Conservation (phyloP, 2,329 filamentous ascomycete species). For the Colletotrichum acutatum region DNA sequence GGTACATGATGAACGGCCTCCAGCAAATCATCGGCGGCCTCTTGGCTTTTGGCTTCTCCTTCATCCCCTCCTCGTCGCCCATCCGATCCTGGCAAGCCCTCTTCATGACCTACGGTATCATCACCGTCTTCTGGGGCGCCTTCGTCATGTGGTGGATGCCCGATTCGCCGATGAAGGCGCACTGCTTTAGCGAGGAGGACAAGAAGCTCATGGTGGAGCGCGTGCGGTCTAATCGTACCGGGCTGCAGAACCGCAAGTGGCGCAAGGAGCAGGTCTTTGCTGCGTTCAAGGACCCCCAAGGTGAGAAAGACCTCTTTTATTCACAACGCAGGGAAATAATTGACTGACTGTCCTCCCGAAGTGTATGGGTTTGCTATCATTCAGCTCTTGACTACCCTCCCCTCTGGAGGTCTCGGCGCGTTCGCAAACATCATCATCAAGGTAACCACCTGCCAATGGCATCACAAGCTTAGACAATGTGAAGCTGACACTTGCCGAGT, state of each 20-base stretch:
- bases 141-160: constrained; percentile 55
- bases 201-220: constrained; percentile 50
- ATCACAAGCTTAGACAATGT: not conserved
- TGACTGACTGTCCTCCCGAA: not conserved
- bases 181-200: constrained; percentile 56
- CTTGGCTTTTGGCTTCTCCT: constrained; percentile 49
- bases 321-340: rapidly evolving
- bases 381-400: constrained; percentile 77
- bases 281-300: constrained; percentile 46
- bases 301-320: not conserved
- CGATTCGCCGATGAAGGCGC: constrained; percentile 62
- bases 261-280: constrained; percentile 52
- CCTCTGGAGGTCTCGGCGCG: constrained; percentile 77
- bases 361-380: constrained; percentile 72
- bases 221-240: constrained; percentile 50
- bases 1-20: constrained; percentile 49
- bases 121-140: constrained; percentile 47
- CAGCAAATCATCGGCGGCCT: constrained; percentile 52
- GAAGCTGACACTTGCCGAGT: constrained; percentile 31
- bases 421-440: constrained; percentile 82
- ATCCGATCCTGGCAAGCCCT: constrained; percentile 53
- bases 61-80: constrained; percentile 42
- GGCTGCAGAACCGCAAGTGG: constrained; percentile 46
- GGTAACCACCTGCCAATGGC: constrained; percentile 1
- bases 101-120: constrained; percentile 53